Evolutionary conservation across 208 protist genomes (phyloP).

Genomic region (Leishmania major): DNA sequence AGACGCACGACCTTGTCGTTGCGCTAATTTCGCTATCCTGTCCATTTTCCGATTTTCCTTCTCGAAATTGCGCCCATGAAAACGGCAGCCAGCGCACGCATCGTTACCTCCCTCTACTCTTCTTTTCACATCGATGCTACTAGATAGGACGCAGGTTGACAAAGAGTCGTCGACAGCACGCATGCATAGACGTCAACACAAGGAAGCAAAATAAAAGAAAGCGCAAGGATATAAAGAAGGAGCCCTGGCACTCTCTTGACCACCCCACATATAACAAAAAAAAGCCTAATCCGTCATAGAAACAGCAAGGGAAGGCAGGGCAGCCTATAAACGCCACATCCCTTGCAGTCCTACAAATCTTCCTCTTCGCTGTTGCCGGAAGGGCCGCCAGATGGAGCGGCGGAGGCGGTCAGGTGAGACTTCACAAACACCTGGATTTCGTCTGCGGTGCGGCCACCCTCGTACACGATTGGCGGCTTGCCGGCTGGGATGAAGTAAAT

Average conservation of each 20-base stretch:
- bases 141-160: neutral
- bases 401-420: conserved; percentile 26
- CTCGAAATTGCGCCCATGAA: neutral
- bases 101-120: neutral
- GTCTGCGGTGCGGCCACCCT: conserved; percentile 65
- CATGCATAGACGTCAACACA: neutral
- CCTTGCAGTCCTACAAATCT: conserved; percentile 31
- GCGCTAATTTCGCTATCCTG: neutral
- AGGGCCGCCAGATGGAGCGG: conserved; percentile 7
- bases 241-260: neutral
- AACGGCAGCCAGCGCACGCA: neutral
- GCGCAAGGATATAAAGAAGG: conserved; percentile 19
- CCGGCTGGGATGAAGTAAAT: conserved; percentile 81
- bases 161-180: neutral
- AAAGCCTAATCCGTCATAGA: neutral
- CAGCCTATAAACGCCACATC: neutral
- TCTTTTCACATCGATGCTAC: neutral
- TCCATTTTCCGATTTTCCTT: neutral
- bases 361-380: conserved; percentile 14
- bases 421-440: conserved; percentile 68
- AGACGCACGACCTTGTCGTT: neutral
- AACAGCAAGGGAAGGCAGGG: neutral
- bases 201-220: conserved; percentile 21
- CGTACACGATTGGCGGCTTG: conserved; percentile 58
- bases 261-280: neutral